Base-by-base conservation (phyloP, 176 grass and related monocot species). In the Triticum urartu region DNA sequence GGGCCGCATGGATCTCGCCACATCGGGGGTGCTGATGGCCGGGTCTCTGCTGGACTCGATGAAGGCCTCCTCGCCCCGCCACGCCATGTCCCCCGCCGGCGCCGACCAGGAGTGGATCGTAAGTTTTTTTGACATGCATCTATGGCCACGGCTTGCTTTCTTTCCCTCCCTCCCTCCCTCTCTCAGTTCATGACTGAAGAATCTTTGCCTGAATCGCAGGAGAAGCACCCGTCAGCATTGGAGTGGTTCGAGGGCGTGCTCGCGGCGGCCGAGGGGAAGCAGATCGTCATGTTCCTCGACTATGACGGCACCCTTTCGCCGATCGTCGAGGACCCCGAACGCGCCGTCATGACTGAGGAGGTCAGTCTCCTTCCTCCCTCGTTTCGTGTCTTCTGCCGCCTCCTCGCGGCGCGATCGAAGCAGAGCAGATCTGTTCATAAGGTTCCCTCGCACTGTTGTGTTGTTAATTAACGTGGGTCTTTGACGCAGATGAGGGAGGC, bases 221-320 rank as follows among this genome's bases (percentile, higher is more conserved):
- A 79, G 84, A 86, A 86, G 40, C 89, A 94, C 78, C 95, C 95
- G 42, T 98, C 95, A 5, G 95, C 95, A 64, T 87, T 95, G 84
- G 81, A 58, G 12, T 59, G 1, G 66, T 88, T 98, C 82, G 88
- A 98, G 83, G 35, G 69, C 18, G 75, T 92, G 36, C 68, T 81
- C 21, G 88, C 81, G 9, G 85, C 71, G 17, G 89, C 93, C 20
- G 84, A 82, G 18, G 89, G 95, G 45, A 98, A 94, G 86, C 58
- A 93, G 85, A 82, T 98, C 15, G 93, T 92, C 13, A 89, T 98
- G 88, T 98, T 98, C 82, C 87, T 98, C 17, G 95, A 98, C 66
- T 98, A 98, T 85, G 95, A 98, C 83, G 95, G 95, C 58, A 98
- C 95, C 26, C 88, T 98, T 34, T 98, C 95, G 26, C 95, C 95